Conservation (phyloP, 73 alveolate genomes). For the Uronychia binucleata region DNA sequence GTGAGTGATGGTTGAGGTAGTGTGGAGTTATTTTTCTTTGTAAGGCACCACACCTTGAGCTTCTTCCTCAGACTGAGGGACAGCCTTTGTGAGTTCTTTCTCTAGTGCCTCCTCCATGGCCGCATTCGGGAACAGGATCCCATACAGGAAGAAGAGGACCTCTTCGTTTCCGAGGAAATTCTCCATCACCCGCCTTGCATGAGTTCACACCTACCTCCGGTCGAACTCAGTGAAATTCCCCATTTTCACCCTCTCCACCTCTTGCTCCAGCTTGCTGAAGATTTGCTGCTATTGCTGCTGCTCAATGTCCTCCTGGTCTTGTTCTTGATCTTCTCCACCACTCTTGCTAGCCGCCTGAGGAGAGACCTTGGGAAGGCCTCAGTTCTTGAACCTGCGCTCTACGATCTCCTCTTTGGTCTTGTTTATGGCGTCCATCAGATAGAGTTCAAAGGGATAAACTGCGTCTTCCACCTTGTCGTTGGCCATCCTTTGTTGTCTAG, state of each 20-base stretch:
- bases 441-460: constrained; percentile 20
- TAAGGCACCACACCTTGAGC: no score
- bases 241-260: constrained; percentile 27
- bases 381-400: constrained; percentile 19
- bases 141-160: constrained; percentile 46
- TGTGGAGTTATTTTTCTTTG: no score
- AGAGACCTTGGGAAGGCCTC: constrained; percentile 3
- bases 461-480: constrained; percentile 28
- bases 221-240: constrained; percentile 41
- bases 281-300: no score
- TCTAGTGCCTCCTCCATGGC: constrained; percentile 7
- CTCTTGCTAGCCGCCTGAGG: not conserved
- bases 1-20: no score
- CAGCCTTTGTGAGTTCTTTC: not conserved
- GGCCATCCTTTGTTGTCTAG: constrained; percentile 14
- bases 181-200: constrained; percentile 15
- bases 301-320: not conserved
- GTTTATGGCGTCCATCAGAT: constrained; percentile 17
- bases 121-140: constrained; percentile 39
- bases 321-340: not conserved
- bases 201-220: not conserved
- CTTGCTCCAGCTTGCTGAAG: constrained; percentile 28
- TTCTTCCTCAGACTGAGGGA: no score
- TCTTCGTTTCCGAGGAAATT: constrained; percentile 42
- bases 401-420: constrained; percentile 40